Base-by-base conservation (phyloP, 164 flowering plant species). In the Aristolochia contorta region DNA sequence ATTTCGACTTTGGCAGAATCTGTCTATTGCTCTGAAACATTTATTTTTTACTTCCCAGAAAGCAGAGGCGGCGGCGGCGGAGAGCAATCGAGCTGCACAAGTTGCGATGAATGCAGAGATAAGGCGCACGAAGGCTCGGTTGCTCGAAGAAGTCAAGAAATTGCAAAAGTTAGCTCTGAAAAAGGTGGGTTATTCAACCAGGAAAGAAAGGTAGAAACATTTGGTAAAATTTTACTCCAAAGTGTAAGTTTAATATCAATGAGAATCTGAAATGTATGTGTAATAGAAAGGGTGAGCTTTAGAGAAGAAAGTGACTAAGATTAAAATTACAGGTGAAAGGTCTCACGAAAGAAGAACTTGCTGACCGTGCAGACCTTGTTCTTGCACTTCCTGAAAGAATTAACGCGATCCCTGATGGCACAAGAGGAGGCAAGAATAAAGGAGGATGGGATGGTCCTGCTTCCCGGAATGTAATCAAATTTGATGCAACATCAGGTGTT, bases 101-200 rank as follows among this genome's bases (percentile, higher is more conserved):
- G 98, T 93, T 25, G 97, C 98, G 13, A 25, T 90, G 71, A 86
- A 90, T 63, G 97, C 98, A 0, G 98, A 93, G 82, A 82, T 93
- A 59, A 90, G 98, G 18, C 76, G 98, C 4, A 86, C 81, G 27
- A 90, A 93, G 69, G 96, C 96, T 56, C 71, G 83, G 25, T 80
- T 93, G 77, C 79, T 87, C 3, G 97, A 89, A 71, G 96, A 90
- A 58, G 80, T 90, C 19, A 92, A 91, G 5, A 93, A 93, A 70
- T 73, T 93, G 79, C 84, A 90, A 79, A 82, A 86, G 62, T 70
- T 93, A 62, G 91, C 98, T 12, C 25, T 77, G 15, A 90, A 88
- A 69, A 87, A 81, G 96, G 98, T 87, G 19, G 3, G 48, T 53
- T 23, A 20, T n/a, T n/a, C 20, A 30, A 21, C 10, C 21, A 24